Conservation (phyloP, 73 alveolate genomes). For the Loxodes magnus region DNA sequence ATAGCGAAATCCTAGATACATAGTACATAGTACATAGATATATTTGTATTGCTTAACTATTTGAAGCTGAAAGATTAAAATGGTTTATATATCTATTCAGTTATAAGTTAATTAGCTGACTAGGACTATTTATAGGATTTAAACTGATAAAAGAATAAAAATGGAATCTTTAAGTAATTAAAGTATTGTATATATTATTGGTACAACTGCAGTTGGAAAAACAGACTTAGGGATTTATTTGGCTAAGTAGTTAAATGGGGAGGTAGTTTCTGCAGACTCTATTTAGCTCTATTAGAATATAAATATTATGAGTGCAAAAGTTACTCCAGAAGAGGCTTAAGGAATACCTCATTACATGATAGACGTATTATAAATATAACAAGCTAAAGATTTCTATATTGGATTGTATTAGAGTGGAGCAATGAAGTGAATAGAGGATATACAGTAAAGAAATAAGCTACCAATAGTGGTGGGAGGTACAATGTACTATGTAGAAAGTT, state of each 20-base stretch:
- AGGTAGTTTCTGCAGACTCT: slow-evolving; percentile 66
- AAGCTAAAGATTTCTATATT: slow-evolving; percentile 38
- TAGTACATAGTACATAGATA: no score
- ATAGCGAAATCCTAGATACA: no score
- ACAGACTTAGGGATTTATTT: slow-evolving; percentile 54
- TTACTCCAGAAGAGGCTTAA: slow-evolving; percentile 37
- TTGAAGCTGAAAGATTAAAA: no score
- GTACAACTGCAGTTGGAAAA: slow-evolving; percentile 86
- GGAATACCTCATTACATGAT: slow-evolving; percentile 38
- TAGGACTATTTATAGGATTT: no score
- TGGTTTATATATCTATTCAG: no score
- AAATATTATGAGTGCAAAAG: slow-evolving; percentile 70
- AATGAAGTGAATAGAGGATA: slow-evolving; percentile 17
- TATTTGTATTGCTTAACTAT: no score
- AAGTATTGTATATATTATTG: slow-evolving; percentile 58
- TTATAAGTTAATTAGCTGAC: no score
- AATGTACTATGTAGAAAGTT: slow-evolving; percentile 54
- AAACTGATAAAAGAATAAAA: no score
- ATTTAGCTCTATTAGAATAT: slow-evolving; percentile 64
- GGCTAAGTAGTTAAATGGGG: slow-evolving; percentile 56
- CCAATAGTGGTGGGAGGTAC: slow-evolving; percentile 71
- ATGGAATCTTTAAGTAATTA: no score
- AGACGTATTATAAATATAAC: slow-evolving; percentile 32
- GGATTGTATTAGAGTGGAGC: slow-evolving; percentile 22
- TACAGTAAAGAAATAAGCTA: slow-evolving; percentile 16